Conservation (phyloP, 225 moss, liverwort and hornwort species). For the Antitrichia curtipendula region DNA sequence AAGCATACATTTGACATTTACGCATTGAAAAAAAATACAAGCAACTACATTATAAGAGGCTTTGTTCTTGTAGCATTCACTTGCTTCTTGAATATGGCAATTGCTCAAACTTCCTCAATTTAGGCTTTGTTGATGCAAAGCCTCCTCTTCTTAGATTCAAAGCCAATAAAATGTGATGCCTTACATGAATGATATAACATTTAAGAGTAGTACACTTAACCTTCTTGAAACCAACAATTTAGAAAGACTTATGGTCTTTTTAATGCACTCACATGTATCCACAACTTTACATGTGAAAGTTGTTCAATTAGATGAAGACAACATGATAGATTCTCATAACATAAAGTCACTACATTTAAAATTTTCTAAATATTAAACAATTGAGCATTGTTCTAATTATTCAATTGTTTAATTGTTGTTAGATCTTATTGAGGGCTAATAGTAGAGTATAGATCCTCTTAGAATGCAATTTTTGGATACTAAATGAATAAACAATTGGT, state of each 20-base stretch:
- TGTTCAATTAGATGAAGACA: background rate
- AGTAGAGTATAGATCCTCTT: background rate
- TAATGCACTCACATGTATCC: no score
- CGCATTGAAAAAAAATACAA: background rate
- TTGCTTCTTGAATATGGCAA: background rate
- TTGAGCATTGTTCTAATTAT: background rate
- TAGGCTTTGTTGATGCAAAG: background rate
- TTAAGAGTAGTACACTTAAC: background rate
- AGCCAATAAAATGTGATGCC: background rate
- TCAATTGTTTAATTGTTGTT: background rate
- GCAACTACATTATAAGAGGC: rapidly evolving
- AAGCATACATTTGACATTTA: background rate
- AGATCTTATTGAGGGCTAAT: background rate
- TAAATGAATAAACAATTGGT: background rate
- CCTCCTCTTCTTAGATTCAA: no score
- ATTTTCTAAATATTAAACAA: background rate
- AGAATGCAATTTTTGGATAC: no score
- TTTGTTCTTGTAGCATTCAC: background rate
- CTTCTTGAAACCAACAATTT: background rate
- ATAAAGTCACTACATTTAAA: background rate
- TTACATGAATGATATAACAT: background rate
- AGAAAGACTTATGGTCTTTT: rapidly evolving
- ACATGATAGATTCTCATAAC: rapidly evolving
- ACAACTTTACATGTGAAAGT: background rate
- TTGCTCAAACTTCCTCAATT: background rate